Evolutionary conservation across 257 asterid genomes (phyloP), one percentile per base, ranked within the genome.

Genomic region (Verbena officinalis): DNA sequence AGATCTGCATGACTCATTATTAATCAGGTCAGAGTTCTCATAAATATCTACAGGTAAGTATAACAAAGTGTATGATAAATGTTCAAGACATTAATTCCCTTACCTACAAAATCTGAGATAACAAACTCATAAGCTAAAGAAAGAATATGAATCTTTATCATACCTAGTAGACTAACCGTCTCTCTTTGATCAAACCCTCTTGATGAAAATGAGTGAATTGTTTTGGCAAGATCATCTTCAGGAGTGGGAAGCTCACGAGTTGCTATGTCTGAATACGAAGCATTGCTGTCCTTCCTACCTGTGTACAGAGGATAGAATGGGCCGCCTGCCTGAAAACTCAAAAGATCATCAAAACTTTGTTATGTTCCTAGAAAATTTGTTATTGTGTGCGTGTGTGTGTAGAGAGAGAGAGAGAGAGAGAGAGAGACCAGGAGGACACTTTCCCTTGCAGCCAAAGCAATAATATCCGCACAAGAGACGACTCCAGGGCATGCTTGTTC

Each of bases 381-480:
- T 9, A 2, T 9, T 9, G 40, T 36, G 40, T 36, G 11, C 11
- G 1, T 36, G 40, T 7, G 40, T 4, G 40, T 16, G n/a, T n/a
- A n/a, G 59, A 22, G 39, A 48, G 3, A 12, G 15, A 17, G 16
- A 36, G 21, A 39, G 57, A 68, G 64, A 9, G 69, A 54, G 70
- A 38, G 44, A 15, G 19, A 44, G 63, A 90, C 96, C 88, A 81
- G 74, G 60, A 83, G 19, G 44, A 85, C 88, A 56, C 90, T 84
- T 55, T 90, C 97, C 73, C 97, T 77, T 33, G 97, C 97, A 53
- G 91, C 91, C 75, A 90, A 75, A 75, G 69, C 91, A 39, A 90
- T 22, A 71, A 79, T 80, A 69, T 89, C 95, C 49, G 95, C 87
- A 16, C 96, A 89, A 69, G 95, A 89, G 62, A 89, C 95, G 48